Evolutionary conservation across 257 asterid species (phyloP).

Genomic region (Scutellaria galericulata): DNA sequence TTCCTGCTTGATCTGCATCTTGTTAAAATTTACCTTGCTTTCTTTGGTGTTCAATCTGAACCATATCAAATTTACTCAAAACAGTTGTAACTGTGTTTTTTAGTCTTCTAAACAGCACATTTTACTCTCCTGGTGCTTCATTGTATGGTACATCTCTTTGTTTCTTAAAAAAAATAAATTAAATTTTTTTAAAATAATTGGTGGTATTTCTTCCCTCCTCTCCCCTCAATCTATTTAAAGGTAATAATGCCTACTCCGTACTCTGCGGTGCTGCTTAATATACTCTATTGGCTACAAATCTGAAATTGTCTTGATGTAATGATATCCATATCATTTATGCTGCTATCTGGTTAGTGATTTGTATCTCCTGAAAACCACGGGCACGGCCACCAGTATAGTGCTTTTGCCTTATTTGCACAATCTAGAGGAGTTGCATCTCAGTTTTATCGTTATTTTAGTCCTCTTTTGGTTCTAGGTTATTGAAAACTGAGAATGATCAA

Average conservation of each 20-base stretch:
- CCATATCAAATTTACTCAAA: background rate
- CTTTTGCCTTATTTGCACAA: background rate
- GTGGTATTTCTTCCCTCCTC: background rate
- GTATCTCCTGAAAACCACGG: background rate
- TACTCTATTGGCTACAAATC: slow-evolving; percentile 2
- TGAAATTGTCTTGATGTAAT: background rate
- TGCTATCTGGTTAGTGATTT: slow-evolving; percentile 13
- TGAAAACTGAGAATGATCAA: background rate
- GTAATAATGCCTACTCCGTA: background rate
- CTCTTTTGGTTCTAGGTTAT: background rate
- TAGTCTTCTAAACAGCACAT: background rate
- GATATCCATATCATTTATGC: background rate
- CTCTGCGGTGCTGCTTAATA: background rate
- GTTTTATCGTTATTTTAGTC: background rate
- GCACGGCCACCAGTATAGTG: background rate
- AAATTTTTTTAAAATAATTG: too few species aligned
- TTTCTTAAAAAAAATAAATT: too few species aligned
- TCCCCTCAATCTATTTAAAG: background rate
- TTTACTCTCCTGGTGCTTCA: background rate
- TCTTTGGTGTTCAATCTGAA: background rate
- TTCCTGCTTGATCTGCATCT: background rate
- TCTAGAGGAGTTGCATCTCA: slow-evolving; percentile 9
- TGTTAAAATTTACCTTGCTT: background rate
- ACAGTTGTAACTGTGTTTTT: background rate
- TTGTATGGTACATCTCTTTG: background rate